Conservation (phyloP, 164 flowering plant genomes). For the Nymphaea thermarum region DNA sequence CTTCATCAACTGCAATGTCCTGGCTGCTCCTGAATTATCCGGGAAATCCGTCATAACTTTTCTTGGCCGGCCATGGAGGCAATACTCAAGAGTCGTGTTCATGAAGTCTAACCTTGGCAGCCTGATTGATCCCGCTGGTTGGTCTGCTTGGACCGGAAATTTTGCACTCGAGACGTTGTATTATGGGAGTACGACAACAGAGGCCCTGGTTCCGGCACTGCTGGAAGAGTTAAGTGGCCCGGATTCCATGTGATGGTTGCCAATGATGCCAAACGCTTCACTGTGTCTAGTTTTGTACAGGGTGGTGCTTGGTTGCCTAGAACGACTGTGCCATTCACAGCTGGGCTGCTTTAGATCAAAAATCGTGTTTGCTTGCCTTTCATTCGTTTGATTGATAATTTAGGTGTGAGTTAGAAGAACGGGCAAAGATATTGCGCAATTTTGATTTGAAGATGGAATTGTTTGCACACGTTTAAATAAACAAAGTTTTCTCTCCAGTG, state of each 20-base stretch:
- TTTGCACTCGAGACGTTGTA: neutral
- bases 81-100: neutral
- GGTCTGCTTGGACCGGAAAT: neutral
- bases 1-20: conserved; percentile 40
- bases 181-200: neutral
- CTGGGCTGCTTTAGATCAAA: neutral
- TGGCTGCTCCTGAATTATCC: conserved; percentile 40
- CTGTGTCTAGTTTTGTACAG: neutral
- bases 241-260: neutral
- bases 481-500: no score
- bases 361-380: no score
- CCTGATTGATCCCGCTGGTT: neutral
- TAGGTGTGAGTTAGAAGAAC: no score
- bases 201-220: neutral
- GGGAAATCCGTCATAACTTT: neutral
- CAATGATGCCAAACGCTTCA: neutral
- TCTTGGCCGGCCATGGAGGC: neutral
- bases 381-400: no score
- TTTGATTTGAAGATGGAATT: no score
- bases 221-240: neutral
- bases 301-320: neutral
- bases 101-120: neutral
- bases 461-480: no score
- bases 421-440: no score
- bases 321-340: neutral